Percentiles rank a stretch among this genome's conserved stretches.
phyloP scores from a whole-genome alignment of 345 rosid species.

The Mallotus nudiflorus region DNA sequence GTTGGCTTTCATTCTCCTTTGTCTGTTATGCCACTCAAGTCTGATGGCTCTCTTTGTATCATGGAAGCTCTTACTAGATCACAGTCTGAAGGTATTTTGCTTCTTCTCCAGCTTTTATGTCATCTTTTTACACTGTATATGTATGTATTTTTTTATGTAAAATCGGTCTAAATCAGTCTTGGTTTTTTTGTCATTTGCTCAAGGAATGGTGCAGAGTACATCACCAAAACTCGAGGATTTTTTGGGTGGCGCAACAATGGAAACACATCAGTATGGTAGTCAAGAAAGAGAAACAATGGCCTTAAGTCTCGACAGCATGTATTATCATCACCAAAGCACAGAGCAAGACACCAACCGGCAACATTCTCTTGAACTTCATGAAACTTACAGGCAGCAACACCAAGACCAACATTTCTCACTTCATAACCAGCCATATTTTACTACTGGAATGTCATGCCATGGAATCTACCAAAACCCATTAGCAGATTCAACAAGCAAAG shows the following conservation, averaged over 20 bases:
- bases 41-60: conserved; percentile 77
- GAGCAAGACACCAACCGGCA: conserved; percentile 31
- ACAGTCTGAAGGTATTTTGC: conserved; percentile 52
- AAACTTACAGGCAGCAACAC: conserved; percentile 30
- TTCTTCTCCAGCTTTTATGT: neutral
- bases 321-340: conserved; percentile 35
- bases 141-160: neutral
- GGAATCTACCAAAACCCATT: conserved; percentile 35
- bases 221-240: conserved; percentile 80
- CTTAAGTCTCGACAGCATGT: conserved; percentile 48
- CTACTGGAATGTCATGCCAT: conserved; percentile 31
- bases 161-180: neutral
- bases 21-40: conserved; percentile 75
- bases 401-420: conserved; percentile 28
- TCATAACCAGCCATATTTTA: conserved; percentile 37
- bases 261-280: conserved; percentile 37
- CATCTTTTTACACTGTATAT: no score
- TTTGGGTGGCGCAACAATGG: conserved; percentile 60
- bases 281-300: conserved; percentile 46
- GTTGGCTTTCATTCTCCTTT: conserved; percentile 54
- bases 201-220: conserved; percentile 47
- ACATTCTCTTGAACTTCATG: conserved; percentile 37
- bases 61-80: conserved; percentile 72
- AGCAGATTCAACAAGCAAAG: conserved; percentile 32
- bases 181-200: neutral